These are phyloP conservation scores for Cicer bijugum DNA, from an alignment of 306 rosid species.

Conservation along the genomic window DNA sequence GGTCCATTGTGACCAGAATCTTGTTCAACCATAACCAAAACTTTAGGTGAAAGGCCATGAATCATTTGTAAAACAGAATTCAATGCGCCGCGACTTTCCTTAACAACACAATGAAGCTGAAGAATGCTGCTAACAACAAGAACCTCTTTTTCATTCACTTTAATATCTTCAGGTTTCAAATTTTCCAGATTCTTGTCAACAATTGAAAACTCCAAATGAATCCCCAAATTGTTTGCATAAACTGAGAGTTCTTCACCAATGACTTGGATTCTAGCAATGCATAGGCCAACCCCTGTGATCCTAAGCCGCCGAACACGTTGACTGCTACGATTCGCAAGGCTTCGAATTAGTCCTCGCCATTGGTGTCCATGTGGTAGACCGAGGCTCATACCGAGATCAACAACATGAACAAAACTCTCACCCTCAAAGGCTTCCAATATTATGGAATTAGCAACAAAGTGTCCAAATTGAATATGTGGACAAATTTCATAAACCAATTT, in stretches of 20 bases:
- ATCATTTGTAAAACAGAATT: slow-evolving; percentile 75
- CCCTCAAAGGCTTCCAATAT: slow-evolving; percentile 99
- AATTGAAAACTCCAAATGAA: slow-evolving; percentile 57
- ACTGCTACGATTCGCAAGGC: slow-evolving; percentile 48
- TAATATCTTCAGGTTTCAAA: slow-evolving; percentile 57
- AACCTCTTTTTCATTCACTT: slow-evolving; percentile 60
- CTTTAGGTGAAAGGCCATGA: slow-evolving; percentile 68
- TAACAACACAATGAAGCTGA: slow-evolving; percentile 86
- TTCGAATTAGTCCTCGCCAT: slow-evolving; percentile 67
- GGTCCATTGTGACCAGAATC: slow-evolving; percentile 97
- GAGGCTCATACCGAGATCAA: slow-evolving; percentile 79
- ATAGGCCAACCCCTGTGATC: slow-evolving; percentile 70
- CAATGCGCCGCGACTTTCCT: slow-evolving; percentile 86
- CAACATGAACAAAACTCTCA: slow-evolving; percentile 77
- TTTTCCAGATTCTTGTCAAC: slow-evolving; percentile 69
- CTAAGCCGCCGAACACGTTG: slow-evolving; percentile 51
- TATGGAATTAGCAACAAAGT: slow-evolving; percentile 70
- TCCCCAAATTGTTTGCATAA: slow-evolving; percentile 56
- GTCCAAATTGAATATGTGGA: slow-evolving; percentile 87
- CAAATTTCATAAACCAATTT: slow-evolving; percentile 70
- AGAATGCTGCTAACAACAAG: slow-evolving; percentile 79
- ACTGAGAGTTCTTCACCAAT: slow-evolving; percentile 67
- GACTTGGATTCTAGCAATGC: slow-evolving; percentile 46
- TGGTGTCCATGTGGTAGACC: slow-evolving; percentile 78
- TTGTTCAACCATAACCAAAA: slow-evolving; percentile 75